Conservation (phyloP, 371 early-diverging fungal genomes). For the Syncephalastrum racemosum region DNA sequence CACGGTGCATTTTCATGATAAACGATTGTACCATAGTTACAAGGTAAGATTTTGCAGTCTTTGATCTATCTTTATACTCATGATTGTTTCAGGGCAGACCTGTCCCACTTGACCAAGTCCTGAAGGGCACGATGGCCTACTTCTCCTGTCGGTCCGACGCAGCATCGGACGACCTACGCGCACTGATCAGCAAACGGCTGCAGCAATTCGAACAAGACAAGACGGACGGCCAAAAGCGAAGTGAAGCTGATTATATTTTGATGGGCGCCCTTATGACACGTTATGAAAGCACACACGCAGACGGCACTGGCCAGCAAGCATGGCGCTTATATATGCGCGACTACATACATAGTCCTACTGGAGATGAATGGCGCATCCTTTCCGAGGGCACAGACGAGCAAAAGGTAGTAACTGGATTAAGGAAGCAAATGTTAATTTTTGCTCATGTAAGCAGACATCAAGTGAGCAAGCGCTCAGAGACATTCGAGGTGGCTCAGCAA, state of each 20-base stretch:
- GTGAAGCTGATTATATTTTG: slow-evolving; percentile 28
- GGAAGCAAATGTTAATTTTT: no score
- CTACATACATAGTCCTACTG: slow-evolving; percentile 26
- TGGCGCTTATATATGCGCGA: slow-evolving; percentile 46
- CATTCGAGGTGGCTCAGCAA: no score
- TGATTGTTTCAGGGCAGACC: slow-evolving; percentile 4
- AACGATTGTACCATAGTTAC: slow-evolving; percentile 11
- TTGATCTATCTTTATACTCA: no score
- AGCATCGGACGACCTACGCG: slow-evolving; percentile 2
- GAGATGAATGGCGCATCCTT: slow-evolving; percentile 37
- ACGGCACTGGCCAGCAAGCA: slow-evolving; percentile 9
- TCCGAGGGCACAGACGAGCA: slow-evolving; percentile 9
- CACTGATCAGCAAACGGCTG: slow-evolving; percentile 17
- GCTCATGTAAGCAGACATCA: no score
- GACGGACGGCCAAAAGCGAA: slow-evolving; percentile 5
- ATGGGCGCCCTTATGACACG: slow-evolving; percentile 42
- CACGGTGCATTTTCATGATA: slow-evolving; percentile 4
- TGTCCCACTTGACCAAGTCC: slow-evolving; percentile 5
- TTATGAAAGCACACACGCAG: slow-evolving; percentile 19
- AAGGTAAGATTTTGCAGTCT: slow-evolving; percentile 3
- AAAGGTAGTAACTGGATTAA: background rate
- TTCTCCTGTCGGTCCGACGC: slow-evolving; percentile 4
- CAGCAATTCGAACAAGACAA: slow-evolving; percentile 19
- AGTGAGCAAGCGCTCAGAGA: no score
- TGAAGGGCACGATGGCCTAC: slow-evolving; percentile 17